Evolutionary conservation across 768 basidiomycete species (phyloP).

Genomic region (Galerina marginata): DNA sequence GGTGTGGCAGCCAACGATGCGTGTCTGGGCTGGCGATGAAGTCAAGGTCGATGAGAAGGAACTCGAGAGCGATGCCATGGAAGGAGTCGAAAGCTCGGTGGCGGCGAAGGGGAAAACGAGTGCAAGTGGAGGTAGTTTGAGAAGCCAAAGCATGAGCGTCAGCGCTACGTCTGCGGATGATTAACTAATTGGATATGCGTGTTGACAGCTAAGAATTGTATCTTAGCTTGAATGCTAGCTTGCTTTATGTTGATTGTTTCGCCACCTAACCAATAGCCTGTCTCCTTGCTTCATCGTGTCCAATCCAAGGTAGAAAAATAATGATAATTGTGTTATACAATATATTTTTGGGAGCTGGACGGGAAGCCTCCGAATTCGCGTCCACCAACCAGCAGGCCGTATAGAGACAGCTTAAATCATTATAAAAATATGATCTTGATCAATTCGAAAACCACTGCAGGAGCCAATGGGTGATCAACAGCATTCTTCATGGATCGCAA

Average conservation of each 20-base stretch:
- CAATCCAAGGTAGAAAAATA: slow-evolving; percentile 10
- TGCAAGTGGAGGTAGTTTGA: slow-evolving; percentile 44
- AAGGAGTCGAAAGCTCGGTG: slow-evolving; percentile 63
- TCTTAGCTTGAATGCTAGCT: neutral
- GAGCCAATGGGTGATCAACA: slow-evolving; percentile 5
- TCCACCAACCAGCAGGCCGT: neutral
- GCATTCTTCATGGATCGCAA: neutral
- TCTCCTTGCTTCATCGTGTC: neutral
- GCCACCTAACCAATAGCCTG: no score
- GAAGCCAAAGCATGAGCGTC: slow-evolving; percentile 67
- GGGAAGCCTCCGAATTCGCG: neutral
- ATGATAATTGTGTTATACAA: slow-evolving; percentile 23
- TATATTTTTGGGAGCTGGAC: slow-evolving; percentile 8
- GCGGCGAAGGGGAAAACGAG: slow-evolving; percentile 40
- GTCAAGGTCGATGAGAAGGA: slow-evolving; percentile 86
- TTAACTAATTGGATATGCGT: slow-evolving; percentile 29
- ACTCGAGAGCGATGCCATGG: slow-evolving; percentile 81
- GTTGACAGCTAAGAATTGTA: neutral
- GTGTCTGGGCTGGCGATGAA: slow-evolving; percentile 91
- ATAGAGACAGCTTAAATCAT: neutral
- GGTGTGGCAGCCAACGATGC: slow-evolving; percentile 97
- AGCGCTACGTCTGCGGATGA: slow-evolving; percentile 61
- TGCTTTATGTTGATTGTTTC: neutral
- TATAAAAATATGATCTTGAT: slow-evolving; percentile 66
- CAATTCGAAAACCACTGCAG: slow-evolving; percentile 75